A percentile compares a stretch with the other conserved stretches of the same genome.
These are phyloP conservation scores for Alloascoidea africana DNA, from an alignment of 805 yeast genomes.

Conservation along the genomic window DNA sequence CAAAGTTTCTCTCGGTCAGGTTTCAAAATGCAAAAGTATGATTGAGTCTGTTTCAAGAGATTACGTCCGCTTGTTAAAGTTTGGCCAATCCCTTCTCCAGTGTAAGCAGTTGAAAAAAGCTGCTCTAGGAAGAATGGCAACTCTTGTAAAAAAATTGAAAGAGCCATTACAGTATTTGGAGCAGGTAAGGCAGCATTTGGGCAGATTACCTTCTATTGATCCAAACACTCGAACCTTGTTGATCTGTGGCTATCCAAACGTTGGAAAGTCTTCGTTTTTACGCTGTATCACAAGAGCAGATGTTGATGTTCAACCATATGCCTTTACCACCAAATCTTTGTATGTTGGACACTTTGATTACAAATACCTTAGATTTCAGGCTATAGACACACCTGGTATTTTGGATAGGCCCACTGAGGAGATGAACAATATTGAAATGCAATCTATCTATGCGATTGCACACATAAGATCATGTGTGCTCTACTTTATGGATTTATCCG, in stretches of 20 bases:
- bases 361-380: slow-evolving; percentile 94
- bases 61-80: slow-evolving; percentile 83
- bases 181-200: slow-evolving; percentile 98
- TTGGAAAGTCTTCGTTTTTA: slow-evolving; percentile 94
- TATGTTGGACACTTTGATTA: slow-evolving; percentile 98
- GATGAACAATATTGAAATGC: slow-evolving; percentile 99
- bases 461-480: slow-evolving; percentile 93
- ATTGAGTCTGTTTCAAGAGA: slow-evolving; percentile 95
- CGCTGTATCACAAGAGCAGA: slow-evolving; percentile 92
- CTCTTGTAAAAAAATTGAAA: slow-evolving; percentile 87
- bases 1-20: slow-evolving; percentile 90
- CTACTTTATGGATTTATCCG: slow-evolving; percentile 96
- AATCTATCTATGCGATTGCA: slow-evolving; percentile 95
- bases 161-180: slow-evolving; percentile 89
- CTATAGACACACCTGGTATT: slow-evolving; percentile 98
- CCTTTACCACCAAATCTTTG: slow-evolving; percentile 94
- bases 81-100: slow-evolving; percentile 95
- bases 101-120: slow-evolving; percentile 98
- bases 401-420: slow-evolving; percentile 98
- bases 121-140: slow-evolving; percentile 99
- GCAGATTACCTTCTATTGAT: slow-evolving; percentile 94
- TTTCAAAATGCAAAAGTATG: slow-evolving; percentile 84
- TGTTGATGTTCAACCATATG: slow-evolving; percentile 98
- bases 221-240: slow-evolving; percentile 96
- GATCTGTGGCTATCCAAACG: slow-evolving; percentile 98